Evolutionary conservation across 805 yeast species (phyloP), one percentile per base, ranked within the genome.

Genomic region (Komagataella phaffii): DNA sequence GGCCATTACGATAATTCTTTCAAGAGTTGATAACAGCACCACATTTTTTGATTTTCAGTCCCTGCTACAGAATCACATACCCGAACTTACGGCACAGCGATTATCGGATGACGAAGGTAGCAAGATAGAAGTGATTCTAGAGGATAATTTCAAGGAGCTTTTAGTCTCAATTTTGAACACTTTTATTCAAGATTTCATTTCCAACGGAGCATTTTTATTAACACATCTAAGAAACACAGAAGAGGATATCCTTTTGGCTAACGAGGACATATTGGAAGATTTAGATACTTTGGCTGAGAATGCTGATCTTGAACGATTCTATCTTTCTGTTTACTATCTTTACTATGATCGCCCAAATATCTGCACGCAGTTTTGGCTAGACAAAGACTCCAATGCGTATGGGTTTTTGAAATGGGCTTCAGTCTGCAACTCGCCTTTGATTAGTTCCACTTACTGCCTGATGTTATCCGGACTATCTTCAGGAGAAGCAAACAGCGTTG

Each of bases 371-470:
- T 85, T 87, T 60, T 90, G 96, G 95, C 63, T 65, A 10, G 87
- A 84, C 55, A 69, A 76, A 17, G 80, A 76, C 51, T 76, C 83
- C 12, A 81, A 81, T 53, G 71, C 88, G 1, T 74, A 79, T 59
- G 97, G 96, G 0, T 90, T 93, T 57, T 71, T 91, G 45, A 79
- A 78, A 52, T 93, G 98, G 98, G 95, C 95, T 0, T 73, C 93
- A 2, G 81, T 86, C 59, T 66, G 68, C 52, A 88, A 82, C 54
- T 88, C 88, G 14, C 83, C 91, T 7, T 70, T 88, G 49, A 87
- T 89, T 69, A 78, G 88, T 50, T 85, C 98, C 0, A 78, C 95
- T 0, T 88, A 83, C 59, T 80, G 90, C 56, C 73, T 88, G 52
- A 76, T 91, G 74, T 70, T 91, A 53, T 81, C 95, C 2, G 83